phyloP scores from a whole-genome alignment of 83 land plant species.

The Picea engelmannii region DNA sequence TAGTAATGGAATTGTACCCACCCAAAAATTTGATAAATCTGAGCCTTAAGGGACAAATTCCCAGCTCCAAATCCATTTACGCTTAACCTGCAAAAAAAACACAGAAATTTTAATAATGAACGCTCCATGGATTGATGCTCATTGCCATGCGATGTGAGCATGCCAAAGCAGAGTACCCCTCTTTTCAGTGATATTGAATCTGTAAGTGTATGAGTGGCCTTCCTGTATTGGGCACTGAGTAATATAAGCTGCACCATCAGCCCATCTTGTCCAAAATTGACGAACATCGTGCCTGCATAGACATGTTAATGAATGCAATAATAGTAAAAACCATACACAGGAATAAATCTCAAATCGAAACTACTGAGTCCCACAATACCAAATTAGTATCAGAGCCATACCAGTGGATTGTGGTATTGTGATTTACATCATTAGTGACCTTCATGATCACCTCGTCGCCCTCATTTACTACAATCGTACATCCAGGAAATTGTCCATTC shows the following conservation, averaged over 20 bases:
- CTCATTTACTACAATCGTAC: constrained; percentile 11
- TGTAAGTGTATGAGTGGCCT: constrained; percentile 19
- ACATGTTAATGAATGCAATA: too few species aligned
- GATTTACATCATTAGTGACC: constrained; percentile 9
- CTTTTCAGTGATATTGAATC: constrained; percentile 20
- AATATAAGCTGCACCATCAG: constrained; percentile 44
- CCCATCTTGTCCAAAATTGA: constrained; percentile 37
- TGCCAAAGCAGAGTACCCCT: too few species aligned
- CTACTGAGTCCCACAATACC: too few species aligned
- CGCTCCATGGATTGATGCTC: constrained; percentile 45
- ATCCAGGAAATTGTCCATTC: constrained; percentile 25
- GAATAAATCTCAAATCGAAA: too few species aligned
- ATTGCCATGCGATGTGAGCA: constrained; percentile 37
- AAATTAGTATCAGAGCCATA: not conserved
- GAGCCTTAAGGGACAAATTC: too few species aligned
- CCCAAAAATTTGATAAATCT: too few species aligned
- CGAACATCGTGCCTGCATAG: constrained; percentile 43
- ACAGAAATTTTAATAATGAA: too few species aligned
- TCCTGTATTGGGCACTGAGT: constrained; percentile 41
- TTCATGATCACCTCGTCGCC: constrained; percentile 15
- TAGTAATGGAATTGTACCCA: too few species aligned
- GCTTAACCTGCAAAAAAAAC: too few species aligned
- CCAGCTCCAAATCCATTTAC: too few species aligned
- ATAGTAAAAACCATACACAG: too few species aligned
- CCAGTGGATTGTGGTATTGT: constrained; percentile 20